phyloP scores from a whole-genome alignment of 2,329 filamentous ascomycete genomes.

The Cercospora nicotianae region DNA sequence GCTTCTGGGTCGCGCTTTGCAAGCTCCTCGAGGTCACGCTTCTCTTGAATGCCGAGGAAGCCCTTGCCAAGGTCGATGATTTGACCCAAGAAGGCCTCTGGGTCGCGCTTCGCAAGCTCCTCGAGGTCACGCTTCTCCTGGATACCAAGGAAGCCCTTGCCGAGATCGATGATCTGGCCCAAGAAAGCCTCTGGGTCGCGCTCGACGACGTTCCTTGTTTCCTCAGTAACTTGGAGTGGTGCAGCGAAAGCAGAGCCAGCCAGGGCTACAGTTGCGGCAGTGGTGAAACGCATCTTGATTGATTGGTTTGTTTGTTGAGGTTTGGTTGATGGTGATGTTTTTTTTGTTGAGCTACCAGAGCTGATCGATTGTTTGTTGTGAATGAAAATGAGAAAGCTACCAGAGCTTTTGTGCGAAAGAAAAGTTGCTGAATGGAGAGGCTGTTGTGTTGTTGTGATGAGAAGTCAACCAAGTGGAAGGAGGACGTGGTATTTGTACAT shows the following conservation, averaged over 20 bases:
- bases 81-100: background rate
- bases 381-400: background rate
- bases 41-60: background rate
- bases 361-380: background rate
- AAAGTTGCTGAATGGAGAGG: background rate
- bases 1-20: background rate
- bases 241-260: background rate
- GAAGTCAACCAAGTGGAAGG: background rate
- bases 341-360: slow-evolving; percentile 2
- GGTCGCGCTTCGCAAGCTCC: background rate
- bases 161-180: background rate
- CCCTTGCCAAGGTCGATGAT: background rate
- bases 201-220: background rate
- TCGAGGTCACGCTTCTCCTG: background rate
- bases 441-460: background rate
- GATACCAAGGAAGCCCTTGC: background rate
- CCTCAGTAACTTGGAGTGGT: background rate
- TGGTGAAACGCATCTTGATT: slow-evolving; percentile 1
- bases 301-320: background rate
- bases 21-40: background rate
- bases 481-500: background rate
- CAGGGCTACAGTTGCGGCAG: background rate
- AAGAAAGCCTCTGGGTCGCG: background rate
- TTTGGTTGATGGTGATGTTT: background rate
- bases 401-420: slow-evolving; percentile 1